These are phyloP conservation scores for Boletus rubroflammeus DNA, from an alignment of 768 basidiomycete genomes.

Conservation along the genomic window DNA sequence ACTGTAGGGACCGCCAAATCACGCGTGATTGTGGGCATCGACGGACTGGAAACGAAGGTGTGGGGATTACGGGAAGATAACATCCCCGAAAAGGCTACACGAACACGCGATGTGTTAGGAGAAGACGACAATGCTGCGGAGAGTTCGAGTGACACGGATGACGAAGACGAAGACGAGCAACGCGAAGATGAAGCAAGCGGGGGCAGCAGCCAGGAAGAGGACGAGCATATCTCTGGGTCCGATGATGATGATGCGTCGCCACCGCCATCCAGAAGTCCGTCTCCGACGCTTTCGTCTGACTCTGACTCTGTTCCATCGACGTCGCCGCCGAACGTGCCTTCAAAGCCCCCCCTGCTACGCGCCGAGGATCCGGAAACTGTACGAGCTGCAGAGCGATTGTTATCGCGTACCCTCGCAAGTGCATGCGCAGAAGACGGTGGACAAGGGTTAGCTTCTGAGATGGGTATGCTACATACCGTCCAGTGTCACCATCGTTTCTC, in stretches of 20 bases:
- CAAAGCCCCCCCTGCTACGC: background rate
- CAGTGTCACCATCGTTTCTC: background rate
- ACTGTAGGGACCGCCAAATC: conserved; percentile 59
- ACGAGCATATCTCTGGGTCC: background rate
- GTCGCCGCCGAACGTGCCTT: conserved; percentile 6
- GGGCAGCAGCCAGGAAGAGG: conserved; percentile 10
- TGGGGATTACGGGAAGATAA: conserved; percentile 24
- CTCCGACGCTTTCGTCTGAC: conserved; percentile 20
- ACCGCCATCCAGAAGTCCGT: conserved; percentile 27
- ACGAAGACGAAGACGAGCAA: conserved; percentile 7
- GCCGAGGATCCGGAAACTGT: conserved; percentile 35
- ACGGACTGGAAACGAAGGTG: conserved; percentile 53
- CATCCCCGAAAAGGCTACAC: conserved; percentile 26
- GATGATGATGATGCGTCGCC: conserved; percentile 13
- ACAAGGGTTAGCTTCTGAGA: conserved; percentile 38
- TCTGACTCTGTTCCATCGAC: conserved; percentile 24
- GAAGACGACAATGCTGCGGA: background rate
- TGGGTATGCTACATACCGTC: conserved; percentile 32
- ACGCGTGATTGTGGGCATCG: conserved; percentile 57
- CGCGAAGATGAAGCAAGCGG: conserved; percentile 5
- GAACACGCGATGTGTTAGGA: conserved; percentile 6
- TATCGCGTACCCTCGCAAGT: conserved; percentile 43
- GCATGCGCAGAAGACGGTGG: conserved; percentile 42
- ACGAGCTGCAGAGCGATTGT: conserved; percentile 37
- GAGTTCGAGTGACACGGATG: background rate